Conservation (phyloP, 768 basidiomycete genomes). For the Russula dissimulans region DNA sequence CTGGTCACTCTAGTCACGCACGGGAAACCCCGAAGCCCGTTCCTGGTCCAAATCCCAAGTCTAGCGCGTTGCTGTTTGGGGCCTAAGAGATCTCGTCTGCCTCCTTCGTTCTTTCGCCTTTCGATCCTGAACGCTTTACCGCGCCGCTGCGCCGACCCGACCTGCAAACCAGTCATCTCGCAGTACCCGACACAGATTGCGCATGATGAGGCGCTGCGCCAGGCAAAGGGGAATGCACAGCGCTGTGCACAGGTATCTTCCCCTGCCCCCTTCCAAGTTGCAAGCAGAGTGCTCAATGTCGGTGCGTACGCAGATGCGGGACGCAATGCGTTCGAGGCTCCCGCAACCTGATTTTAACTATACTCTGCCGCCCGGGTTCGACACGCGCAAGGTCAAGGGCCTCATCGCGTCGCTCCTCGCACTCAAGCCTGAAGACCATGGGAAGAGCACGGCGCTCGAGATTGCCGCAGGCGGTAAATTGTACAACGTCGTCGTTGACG, state of each 20-base stretch:
- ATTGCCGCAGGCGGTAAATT: slow-evolving; percentile 84
- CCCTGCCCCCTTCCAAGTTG: neutral
- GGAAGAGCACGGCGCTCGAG: slow-evolving; percentile 85
- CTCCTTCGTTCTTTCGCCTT: no score
- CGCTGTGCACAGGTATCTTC: slow-evolving; percentile 51
- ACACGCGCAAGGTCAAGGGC: slow-evolving; percentile 82
- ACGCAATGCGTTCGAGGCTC: slow-evolving; percentile 54
- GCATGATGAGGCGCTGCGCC: slow-evolving; percentile 40
- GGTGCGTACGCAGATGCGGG: slow-evolving; percentile 50
- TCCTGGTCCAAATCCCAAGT: no score
- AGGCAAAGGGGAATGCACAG: slow-evolving; percentile 45
- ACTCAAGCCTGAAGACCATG: slow-evolving; percentile 57
- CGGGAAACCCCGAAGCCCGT: no score
- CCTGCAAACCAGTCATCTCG: no score
- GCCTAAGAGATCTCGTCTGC: no score
- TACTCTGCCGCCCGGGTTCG: slow-evolving; percentile 69
- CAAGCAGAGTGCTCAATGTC: neutral
- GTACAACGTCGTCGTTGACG: slow-evolving; percentile 89
- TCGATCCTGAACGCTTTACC: no score
- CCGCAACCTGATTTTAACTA: slow-evolving; percentile 80
- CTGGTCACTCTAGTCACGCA: no score
- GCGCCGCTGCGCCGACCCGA: no score
- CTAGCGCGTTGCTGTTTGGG: no score
- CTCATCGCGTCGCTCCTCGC: slow-evolving; percentile 83
- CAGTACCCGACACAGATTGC: no score